Evolutionary conservation across 192 early-diverging fungal species (phyloP).

Genomic region (Coemansia sp.): DNA sequence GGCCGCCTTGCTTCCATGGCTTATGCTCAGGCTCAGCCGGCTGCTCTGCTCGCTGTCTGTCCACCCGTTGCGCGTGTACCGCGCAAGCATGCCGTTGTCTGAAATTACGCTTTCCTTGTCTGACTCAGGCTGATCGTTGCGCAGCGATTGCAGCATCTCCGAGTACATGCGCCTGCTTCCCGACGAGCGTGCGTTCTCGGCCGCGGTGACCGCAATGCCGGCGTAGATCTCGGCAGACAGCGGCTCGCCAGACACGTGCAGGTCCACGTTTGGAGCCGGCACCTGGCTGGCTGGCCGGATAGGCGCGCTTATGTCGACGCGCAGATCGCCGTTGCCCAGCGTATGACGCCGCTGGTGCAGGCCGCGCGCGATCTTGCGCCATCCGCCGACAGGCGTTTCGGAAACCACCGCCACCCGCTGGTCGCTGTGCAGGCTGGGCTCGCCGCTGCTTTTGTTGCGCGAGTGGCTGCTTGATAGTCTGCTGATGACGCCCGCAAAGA

Average conservation of each 20-base stretch:
- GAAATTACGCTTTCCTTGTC: conserved; percentile 4
- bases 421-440: background rate
- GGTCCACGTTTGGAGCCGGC: conserved; percentile 21
- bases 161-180: conserved; percentile 40
- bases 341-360: conserved; percentile 22
- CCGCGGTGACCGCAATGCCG: conserved; percentile 24
- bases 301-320: background rate
- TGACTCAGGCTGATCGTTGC: background rate
- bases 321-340: conserved; percentile 2
- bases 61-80: conserved; percentile 8
- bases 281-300: background rate
- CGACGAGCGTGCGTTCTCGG: conserved; percentile 28
- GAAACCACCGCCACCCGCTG: background rate
- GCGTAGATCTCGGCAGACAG: conserved; percentile 31
- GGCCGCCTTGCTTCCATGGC: conserved; percentile 19
- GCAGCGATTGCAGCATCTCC: conserved; percentile 27
- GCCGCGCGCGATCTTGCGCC: conserved; percentile 22
- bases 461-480: conserved; percentile 17
- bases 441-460: conserved; percentile 25
- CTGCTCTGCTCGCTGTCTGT: conserved; percentile 4
- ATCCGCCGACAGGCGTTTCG: background rate
- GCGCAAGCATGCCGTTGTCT: background rate
- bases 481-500: conserved; percentile 28
- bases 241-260: conserved; percentile 15
- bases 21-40: background rate